Percentiles rank a stretch among this genome's conserved stretches.
phyloP scores from a whole-genome alignment of 2,329 filamentous ascomycete genomes.

The Chaetoscypha palmicola region DNA sequence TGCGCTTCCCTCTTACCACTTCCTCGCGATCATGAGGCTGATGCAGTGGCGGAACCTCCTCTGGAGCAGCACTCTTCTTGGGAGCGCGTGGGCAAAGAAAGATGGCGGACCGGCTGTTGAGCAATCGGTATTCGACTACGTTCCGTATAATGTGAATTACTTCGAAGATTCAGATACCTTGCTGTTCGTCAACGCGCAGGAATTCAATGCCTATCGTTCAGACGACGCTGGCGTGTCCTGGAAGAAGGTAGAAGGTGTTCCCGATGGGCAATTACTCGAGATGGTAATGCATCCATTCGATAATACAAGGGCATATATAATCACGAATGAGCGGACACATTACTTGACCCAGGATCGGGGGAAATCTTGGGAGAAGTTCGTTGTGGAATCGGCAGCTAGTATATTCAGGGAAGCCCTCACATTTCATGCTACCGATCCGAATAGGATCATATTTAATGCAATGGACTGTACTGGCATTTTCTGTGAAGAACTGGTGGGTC shows the following conservation, averaged over 20 bases:
- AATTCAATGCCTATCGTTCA: conserved; percentile 67
- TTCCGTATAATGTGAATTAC: conserved; percentile 69
- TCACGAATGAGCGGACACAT: conserved; percentile 64
- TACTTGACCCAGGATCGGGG: conserved; percentile 81
- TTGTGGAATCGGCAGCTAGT: conserved; percentile 51
- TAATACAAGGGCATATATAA: conserved; percentile 68
- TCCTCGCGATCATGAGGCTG: conserved; percentile 30
- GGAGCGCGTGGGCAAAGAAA: conserved; percentile 27
- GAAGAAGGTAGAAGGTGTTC: conserved; percentile 57
- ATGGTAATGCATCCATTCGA: conserved; percentile 76
- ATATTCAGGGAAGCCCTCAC: conserved; percentile 50
- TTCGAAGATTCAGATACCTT: conserved; percentile 85
- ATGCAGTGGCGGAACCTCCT: conserved; percentile 28
- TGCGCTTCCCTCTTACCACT: conserved; percentile 23
- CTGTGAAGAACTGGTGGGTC: conserved; percentile 49
- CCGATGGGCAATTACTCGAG: conserved; percentile 53
- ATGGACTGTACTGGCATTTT: conserved; percentile 59
- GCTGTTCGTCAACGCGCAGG: conserved; percentile 61
- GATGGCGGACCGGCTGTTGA: conserved; percentile 52
- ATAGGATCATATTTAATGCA: conserved; percentile 80
- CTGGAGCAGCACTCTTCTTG: conserved; percentile 23
- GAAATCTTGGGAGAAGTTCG: conserved; percentile 71
- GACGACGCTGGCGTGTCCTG: conserved; percentile 74
- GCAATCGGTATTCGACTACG: conserved; percentile 56
- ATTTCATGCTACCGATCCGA: conserved; percentile 78